These are phyloP conservation scores for Schoenoplectus triqueter DNA, from an alignment of 202 grass and related monocot species.

Conservation along the genomic window DNA sequence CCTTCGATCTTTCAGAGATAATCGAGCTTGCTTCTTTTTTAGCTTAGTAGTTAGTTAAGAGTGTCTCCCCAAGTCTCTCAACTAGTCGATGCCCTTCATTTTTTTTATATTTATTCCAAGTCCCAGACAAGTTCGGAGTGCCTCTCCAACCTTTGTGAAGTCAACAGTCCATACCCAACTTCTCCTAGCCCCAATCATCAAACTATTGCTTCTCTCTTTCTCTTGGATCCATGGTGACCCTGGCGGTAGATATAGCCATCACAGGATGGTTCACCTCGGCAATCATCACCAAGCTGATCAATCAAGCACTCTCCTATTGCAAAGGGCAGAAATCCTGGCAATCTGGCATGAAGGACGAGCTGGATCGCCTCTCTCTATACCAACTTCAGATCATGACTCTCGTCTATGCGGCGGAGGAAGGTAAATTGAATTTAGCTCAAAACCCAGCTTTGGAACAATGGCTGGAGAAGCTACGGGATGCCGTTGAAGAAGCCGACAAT, in stretches of 20 bases:
- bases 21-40: no score
- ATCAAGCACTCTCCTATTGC: neutral
- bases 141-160: neutral
- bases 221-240: neutral
- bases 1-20: no score
- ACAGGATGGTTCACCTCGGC: neutral
- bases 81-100: no score
- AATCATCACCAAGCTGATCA: neutral
- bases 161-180: neutral
- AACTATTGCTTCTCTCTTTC: neutral
- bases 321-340: constrained; percentile 9
- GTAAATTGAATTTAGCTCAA: rapidly evolving
- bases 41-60: no score
- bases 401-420: neutral
- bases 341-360: neutral
- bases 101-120: no score
- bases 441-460: neutral
- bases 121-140: no score
- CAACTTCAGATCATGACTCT: neutral
- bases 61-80: no score
- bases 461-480: neutral
- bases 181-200: neutral
- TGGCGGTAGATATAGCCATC: neutral
- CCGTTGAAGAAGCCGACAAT: neutral
- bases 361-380: neutral